Conservation (phyloP, 2,329 filamentous ascomycete genomes). For the Neofusicoccum cordaticola region DNA sequence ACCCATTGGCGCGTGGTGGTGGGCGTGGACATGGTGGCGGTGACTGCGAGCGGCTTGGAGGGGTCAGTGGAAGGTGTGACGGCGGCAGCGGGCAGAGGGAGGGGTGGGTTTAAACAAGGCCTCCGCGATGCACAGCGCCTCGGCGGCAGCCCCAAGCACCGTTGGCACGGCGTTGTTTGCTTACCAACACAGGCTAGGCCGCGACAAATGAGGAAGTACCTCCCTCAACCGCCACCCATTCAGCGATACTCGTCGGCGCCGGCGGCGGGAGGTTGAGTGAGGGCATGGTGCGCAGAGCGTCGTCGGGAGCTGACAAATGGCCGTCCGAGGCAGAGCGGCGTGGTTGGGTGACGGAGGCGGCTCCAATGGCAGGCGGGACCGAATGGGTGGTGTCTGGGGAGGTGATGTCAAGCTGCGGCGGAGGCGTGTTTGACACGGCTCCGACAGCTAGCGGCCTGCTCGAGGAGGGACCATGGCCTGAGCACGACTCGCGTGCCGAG, state of each 20-base stretch:
- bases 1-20: slow-evolving; percentile 42
- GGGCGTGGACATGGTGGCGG: neutral
- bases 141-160: neutral
- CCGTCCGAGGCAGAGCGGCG: neutral
- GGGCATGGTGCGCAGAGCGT: no score
- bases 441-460: neutral
- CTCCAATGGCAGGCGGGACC: neutral
- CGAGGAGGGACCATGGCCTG: neutral
- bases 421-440: neutral
- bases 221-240: neutral
- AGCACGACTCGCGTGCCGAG: slow-evolving; percentile 1
- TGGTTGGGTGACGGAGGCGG: neutral
- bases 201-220: neutral
- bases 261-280: neutral
- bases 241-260: neutral
- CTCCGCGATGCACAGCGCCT: neutral
- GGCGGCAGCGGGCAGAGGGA: neutral
- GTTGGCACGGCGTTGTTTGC: no score
- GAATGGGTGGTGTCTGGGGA: neutral
- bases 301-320: neutral
- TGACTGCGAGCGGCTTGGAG: neutral
- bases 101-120: neutral
- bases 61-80: neutral
- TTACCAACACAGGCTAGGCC: neutral
- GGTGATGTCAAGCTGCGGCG: neutral